Evolutionary conservation across 2,329 filamentous ascomycete genomes (phyloP), one percentile per base, ranked within the genome.

Genomic region (Salinomyces thailandicus): DNA sequence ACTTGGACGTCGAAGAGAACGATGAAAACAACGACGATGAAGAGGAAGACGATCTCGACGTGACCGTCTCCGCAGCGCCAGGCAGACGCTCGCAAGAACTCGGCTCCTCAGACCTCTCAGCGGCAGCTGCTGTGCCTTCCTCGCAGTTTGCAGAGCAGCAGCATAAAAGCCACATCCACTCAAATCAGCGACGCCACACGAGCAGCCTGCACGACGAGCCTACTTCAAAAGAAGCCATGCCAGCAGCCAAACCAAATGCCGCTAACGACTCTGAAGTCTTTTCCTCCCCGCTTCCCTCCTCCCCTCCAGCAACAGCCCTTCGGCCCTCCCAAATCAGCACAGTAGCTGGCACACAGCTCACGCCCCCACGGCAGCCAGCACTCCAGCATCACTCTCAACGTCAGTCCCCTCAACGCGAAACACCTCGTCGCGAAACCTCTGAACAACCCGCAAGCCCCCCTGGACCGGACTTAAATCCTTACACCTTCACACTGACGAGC

Each of bases 321-420:
- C 44, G 37, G 2, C 39, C 39, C 5, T 46, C 42, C n/a, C 47
- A 44, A 36, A 32, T 43, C 31, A 46, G 47, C 41, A 49, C 45
- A 11, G 33, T 46, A 13, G 34, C 39, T 20, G 40, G 44, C 14
- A 47, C 46, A 4, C 46, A 46, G 27, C 20, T 31, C 17, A 47
- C 44, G 12, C 33, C 31, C 12, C 33, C 13, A n/a, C 33, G 20
- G 9, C 33, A 8, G 26, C 11, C 12, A 31, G 31, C 5, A 20
- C 18, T 6, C 15, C 14, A 5, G 26, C 11, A 28, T 29, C 31
- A 5, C 36, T 27, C 13, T 15, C 33, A 26, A 31, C 30, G 19
- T 29, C 27, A 11, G 19, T 37, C 27, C 8, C 27, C 22, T 18
- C 17, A 12, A 5, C 11, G 12, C 3, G 24, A 7, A 13, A 8